These are phyloP conservation scores for Triticum urartu DNA, from an alignment of 176 grass and related monocot species.

Conservation along the genomic window DNA sequence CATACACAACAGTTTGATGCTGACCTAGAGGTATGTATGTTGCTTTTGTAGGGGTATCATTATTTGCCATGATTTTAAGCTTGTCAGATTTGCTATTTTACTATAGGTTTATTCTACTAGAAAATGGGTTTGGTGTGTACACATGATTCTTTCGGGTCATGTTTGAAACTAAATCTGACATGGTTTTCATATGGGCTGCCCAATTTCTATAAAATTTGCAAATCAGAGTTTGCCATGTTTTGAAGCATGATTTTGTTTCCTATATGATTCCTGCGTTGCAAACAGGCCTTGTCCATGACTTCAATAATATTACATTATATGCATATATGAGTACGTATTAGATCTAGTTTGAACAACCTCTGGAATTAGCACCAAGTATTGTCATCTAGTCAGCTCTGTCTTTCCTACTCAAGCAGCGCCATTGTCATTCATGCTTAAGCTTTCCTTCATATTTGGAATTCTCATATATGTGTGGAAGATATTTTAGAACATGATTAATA, in stretches of 20 bases:
- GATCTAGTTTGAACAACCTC: slow-evolving; percentile 23
- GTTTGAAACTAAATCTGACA: slow-evolving; percentile 9
- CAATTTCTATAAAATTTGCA: slow-evolving; percentile 7
- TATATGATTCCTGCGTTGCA: not conserved
- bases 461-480: not conserved
- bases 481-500: slow-evolving; percentile 2
- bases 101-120: slow-evolving; percentile 4
- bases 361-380: not conserved
- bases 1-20: slow-evolving; percentile 37
- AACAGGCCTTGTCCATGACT: not conserved
- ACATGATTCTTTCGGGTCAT: slow-evolving; percentile 9
- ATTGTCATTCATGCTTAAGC: slow-evolving; percentile 9
- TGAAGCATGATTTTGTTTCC: not conserved
- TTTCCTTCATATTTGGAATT: slow-evolving; percentile 2
- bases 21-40: slow-evolving; percentile 70
- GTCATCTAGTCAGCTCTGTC: not conserved
- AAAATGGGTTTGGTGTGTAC: not conserved
- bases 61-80: not conserved
- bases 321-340: not conserved
- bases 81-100: not conserved
- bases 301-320: not conserved
- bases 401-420: not conserved
- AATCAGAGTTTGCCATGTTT: not conserved
- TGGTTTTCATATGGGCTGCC: not conserved
- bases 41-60: slow-evolving; percentile 34